These are phyloP conservation scores for Dictyostelium intermedium DNA, from an alignment of 78 protist genomes.

Conservation along the genomic window DNA sequence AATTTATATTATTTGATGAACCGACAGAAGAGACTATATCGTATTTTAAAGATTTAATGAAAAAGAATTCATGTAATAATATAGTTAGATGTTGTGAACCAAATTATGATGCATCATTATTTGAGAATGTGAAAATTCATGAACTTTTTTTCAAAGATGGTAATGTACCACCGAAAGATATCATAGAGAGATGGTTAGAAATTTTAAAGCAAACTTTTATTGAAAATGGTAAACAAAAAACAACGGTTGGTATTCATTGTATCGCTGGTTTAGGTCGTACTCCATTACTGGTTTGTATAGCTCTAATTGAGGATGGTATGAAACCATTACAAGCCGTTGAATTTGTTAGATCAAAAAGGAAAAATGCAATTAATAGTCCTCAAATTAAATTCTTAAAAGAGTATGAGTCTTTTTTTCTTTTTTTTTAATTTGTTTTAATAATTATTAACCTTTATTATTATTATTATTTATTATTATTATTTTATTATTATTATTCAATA, in stretches of 20 bases:
- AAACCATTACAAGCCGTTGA: conserved; percentile 64
- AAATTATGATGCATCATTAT: conserved; percentile 22
- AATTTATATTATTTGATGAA: conserved; percentile 30
- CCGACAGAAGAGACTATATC: not conserved
- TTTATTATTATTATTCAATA: no score
- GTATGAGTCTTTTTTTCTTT: not conserved
- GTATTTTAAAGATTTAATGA: not conserved
- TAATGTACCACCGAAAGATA: not conserved
- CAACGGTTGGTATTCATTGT: conserved; percentile 82
- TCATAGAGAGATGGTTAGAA: conserved; percentile 4
- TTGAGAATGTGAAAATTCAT: conserved; percentile 1
- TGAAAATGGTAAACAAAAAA: not conserved
- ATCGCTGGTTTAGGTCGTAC: conserved; percentile 86
- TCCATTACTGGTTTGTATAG: conserved; percentile 83
- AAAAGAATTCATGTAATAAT: not conserved
- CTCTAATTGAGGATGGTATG: conserved; percentile 76
- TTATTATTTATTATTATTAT: not conserved
- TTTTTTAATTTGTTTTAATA: not conserved
- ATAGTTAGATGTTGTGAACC: conserved; percentile 18
- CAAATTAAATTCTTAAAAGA: conserved; percentile 75
- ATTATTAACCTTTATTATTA: not conserved
- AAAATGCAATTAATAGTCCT: conserved; percentile 78
- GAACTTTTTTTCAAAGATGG: conserved; percentile 7
- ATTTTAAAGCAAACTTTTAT: not conserved
- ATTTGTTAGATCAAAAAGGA: conserved; percentile 51